A percentile compares a stretch with the other conserved stretches of the same genome.
Evolutionary conservation across 352 stramenopile species (phyloP).

Genomic region (Elongisporangium prolatum): DNA sequence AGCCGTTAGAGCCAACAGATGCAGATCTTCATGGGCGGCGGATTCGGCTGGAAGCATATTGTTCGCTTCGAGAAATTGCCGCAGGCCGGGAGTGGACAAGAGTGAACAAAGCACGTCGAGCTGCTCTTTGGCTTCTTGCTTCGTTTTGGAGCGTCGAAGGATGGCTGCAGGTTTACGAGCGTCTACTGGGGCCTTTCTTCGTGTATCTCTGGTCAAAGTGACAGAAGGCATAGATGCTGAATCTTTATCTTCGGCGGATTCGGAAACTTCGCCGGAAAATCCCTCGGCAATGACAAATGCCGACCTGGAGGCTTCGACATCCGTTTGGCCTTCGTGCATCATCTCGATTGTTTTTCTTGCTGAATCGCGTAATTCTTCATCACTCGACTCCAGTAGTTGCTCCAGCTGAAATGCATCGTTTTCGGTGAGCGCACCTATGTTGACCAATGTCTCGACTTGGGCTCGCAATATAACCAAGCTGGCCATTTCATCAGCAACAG

Average conservation of each 20-base stretch:
- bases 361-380: conserved; percentile 34
- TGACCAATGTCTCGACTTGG: conserved; percentile 75
- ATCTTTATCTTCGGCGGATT: conserved; percentile 20
- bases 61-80: conserved; percentile 58
- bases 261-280: conserved; percentile 23
- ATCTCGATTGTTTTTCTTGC: conserved; percentile 56
- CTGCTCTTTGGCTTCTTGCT: conserved; percentile 29
- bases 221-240: conserved; percentile 2
- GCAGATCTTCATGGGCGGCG: conserved; percentile 54
- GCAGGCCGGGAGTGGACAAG: conserved; percentile 65
- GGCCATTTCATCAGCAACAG: conserved; percentile 5
- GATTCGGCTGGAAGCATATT: conserved; percentile 37
- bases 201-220: conserved; percentile 10
- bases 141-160: conserved; percentile 2
- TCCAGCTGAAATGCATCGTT: conserved; percentile 72
- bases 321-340: conserved; percentile 51
- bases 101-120: conserved; percentile 81
- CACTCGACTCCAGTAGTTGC: conserved; percentile 50
- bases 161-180: conserved; percentile 1
- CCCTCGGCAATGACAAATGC: conserved; percentile 32
- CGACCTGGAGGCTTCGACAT: conserved; percentile 12
- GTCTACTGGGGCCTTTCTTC: neutral
- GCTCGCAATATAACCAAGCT: conserved; percentile 46
- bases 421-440: conserved; percentile 49
- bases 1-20: conserved; percentile 66